Conservation (phyloP, 179 eudicot genomes). For the Beta macrorhiza region DNA sequence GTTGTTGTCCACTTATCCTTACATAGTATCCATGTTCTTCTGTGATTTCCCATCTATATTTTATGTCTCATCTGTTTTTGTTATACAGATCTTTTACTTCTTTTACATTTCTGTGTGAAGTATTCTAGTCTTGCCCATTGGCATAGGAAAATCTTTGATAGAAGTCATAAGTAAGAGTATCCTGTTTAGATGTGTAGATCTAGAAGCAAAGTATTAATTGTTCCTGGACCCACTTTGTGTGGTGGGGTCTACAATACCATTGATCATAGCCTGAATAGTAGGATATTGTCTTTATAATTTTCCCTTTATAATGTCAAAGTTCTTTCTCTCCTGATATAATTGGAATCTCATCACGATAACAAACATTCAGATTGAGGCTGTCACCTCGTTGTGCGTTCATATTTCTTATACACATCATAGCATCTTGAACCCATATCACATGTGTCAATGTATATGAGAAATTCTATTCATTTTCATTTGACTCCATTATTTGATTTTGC, state of each 20-base stretch:
- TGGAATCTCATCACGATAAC: not conserved
- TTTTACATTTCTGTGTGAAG: not conserved
- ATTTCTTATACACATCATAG: not conserved
- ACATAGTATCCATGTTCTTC: not conserved
- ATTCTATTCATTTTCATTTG: not conserved
- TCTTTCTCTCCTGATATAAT: not conserved
- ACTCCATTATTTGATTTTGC: not conserved
- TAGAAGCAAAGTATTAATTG: not conserved
- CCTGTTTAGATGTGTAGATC: not conserved
- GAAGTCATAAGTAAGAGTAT: not conserved
- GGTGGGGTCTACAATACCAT: not conserved
- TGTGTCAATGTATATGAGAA: not conserved
- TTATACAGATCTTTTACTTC: not conserved
- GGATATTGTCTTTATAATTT: not conserved
- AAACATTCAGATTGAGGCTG: not conserved
- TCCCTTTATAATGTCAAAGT: not conserved
- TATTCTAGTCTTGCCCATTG: not conserved
- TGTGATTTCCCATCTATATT: not conserved
- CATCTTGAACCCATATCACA: not conserved
- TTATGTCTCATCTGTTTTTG: not conserved
- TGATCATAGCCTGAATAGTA: conserved; percentile 1
- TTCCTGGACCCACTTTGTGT: not conserved
- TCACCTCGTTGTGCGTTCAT: not conserved
- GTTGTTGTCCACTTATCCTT: not conserved
- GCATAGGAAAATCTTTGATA: not conserved